Evolutionary conservation across 495 filamentous ascomycete species (phyloP), one percentile per base, ranked within the genome.

Genomic region (Glutinoglossum americanum): DNA sequence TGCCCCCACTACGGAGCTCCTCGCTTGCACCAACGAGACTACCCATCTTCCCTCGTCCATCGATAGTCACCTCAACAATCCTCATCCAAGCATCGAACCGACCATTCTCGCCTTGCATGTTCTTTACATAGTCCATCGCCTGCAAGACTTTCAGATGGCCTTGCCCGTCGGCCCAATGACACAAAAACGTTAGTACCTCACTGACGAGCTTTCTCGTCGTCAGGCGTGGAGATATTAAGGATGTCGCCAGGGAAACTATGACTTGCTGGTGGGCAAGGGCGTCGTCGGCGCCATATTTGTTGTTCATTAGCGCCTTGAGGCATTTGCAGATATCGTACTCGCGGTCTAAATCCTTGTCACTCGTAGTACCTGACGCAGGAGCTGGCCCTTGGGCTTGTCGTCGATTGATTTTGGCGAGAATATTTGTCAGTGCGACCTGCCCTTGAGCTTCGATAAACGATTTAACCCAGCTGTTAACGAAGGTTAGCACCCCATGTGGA

Each of bases 51-150:
- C 92, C 92, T 59, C 92, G 81, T 30, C 92, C 92, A 70, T 98
- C 92, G 54, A 95, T 81, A 10, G 92, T 95, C 56, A 98, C 93
- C 69, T 98, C 92, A 39, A 97, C 90, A 51, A 94, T 88, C 30
- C 92, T 85, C 86, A 98, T 94, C 92, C 92, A 98, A 17, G 93
- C 82, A 71, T 98, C 92, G 64, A 98, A 98, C 17, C 93, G 82
- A 33, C 92, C 92, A 65, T 92, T 96, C 68, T 98, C 92, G 45
- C 82, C 83, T 64, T 94, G 83, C 62, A 88, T 79, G 61, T 75
- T 79, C 68, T 97, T 97, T 70, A 95, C 82, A 64, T 86, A 76
- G 61, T 98, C 92, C 75, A 97, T 80, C 30, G 89, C 85, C 70
- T 93, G 84, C 58, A 98, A 78, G 25, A 98, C 92, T 71, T 89